A percentile compares a stretch with the other conserved stretches of the same genome.
phyloP scores from a whole-genome alignment of 2,329 filamentous ascomycete genomes.

The Chrysoporthe puriensis region DNA sequence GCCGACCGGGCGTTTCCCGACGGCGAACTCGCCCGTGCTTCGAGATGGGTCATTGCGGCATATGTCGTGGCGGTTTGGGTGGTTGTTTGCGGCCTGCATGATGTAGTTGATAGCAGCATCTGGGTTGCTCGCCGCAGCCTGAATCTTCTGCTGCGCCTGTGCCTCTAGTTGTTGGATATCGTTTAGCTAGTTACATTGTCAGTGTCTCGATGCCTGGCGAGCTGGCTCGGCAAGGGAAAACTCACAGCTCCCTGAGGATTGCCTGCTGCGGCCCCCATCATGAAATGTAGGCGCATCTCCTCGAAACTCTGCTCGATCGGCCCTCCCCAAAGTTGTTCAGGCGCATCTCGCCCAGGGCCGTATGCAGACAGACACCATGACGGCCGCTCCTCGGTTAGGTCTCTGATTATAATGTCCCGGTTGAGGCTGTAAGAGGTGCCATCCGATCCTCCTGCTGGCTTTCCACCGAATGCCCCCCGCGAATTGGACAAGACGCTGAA shows the following conservation, averaged over 20 bases:
- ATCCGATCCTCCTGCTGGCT: conserved; percentile 21
- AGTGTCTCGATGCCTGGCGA: conserved; percentile 4
- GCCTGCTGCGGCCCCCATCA: conserved; percentile 60
- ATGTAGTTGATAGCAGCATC: conserved; percentile 75
- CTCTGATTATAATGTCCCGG: conserved; percentile 63
- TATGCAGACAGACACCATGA: conserved; percentile 88
- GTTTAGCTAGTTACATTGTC: conserved; percentile 50
- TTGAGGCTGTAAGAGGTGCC: conserved; percentile 54
- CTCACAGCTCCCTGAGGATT: conserved; percentile 59
- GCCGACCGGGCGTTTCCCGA: conserved; percentile 40
- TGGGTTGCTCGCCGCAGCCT: conserved; percentile 69
- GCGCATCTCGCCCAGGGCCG: conserved; percentile 75
- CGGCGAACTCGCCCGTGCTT: conserved; percentile 49
- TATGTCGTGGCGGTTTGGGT: conserved; percentile 75
- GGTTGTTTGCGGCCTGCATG: conserved; percentile 65
- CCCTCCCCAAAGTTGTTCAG: conserved; percentile 83
- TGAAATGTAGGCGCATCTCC: conserved; percentile 80
- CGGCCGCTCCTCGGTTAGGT: conserved; percentile 73
- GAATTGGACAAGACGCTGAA: conserved; percentile 44
- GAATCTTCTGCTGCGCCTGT: conserved; percentile 71
- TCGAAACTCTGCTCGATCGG: conserved; percentile 85
- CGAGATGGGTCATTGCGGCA: conserved; percentile 51
- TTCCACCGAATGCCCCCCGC: conserved; percentile 42
- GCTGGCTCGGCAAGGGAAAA: conserved; percentile 13
- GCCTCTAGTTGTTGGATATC: conserved; percentile 65